phyloP scores from a whole-genome alignment of 371 early-diverging fungal genomes.

The Dichotomocladium elegans region DNA sequence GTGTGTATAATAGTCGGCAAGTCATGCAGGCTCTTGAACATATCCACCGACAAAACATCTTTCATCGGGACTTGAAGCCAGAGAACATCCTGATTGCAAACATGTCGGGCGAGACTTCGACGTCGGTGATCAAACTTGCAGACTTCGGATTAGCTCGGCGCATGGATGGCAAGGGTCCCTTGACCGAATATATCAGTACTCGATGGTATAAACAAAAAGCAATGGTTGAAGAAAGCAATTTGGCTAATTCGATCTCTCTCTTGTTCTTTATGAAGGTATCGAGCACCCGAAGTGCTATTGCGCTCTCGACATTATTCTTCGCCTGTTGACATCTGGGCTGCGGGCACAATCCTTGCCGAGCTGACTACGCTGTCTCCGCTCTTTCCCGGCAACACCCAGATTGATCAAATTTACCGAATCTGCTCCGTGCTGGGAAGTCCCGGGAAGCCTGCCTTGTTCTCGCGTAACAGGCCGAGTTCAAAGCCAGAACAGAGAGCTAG shows the following conservation, averaged over 20 bases:
- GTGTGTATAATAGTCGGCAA: conserved; percentile 69
- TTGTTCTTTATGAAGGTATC: conserved; percentile 74
- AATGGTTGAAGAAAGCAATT: neutral
- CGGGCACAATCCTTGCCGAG: conserved; percentile 94
- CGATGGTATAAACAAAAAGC: conserved; percentile 70
- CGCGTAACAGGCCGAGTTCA: conserved; percentile 7
- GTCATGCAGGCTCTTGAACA: conserved; percentile 82
- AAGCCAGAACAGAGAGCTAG: conserved; percentile 23
- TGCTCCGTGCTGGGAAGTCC: conserved; percentile 66
- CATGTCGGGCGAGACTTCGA: conserved; percentile 14
- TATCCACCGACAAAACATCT: conserved; percentile 89
- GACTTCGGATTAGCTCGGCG: conserved; percentile 95
- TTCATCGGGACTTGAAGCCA: conserved; percentile 96
- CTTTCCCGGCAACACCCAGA: conserved; percentile 92
- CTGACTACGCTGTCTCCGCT: conserved; percentile 80
- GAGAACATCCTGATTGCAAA: conserved; percentile 69
- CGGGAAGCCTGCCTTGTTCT: conserved; percentile 19
- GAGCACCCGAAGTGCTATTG: conserved; percentile 97
- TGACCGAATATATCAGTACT: conserved; percentile 94
- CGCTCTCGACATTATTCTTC: conserved; percentile 86
- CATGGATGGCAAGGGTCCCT: conserved; percentile 77
- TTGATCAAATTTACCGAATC: conserved; percentile 85
- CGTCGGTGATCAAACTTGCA: conserved; percentile 76
- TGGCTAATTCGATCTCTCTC: neutral
- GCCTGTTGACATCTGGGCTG: conserved; percentile 98